Base-by-base conservation (phyloP, 345 rosid species). In the Aquilaria sinensis region DNA sequence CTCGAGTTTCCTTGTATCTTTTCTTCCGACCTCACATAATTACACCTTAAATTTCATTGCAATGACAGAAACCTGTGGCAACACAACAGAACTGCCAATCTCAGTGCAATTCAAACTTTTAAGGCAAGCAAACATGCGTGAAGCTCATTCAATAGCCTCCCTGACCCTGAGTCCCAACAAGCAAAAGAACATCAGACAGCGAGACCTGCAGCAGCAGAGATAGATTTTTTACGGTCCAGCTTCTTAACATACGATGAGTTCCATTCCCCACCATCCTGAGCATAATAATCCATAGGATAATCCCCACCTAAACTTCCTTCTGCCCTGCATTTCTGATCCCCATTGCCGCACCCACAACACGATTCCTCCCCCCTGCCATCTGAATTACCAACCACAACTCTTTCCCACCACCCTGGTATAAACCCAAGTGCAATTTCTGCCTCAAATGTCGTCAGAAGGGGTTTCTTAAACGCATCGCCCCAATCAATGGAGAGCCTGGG, bases 211-310 rank as follows among this genome's bases (percentile, higher is more conserved):
- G 65, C 61, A 52, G 70, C 52, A 62, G 80, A 65, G 2, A 55
- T 30, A 46, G 59, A 48, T 33, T 46, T 75, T 63, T 74, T 79
- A 47, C 86, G 88, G 43, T 75, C 70, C 10, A 68, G 12, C 78
- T 87, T 93, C 80, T 83, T 90, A 59, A 76, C 74, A 70, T 93
- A 85, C 10, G 94, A 80, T 1, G 98, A 93, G 75, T 90, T 90
- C 97, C 98, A 90, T 29, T 84, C 94, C 37, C 97, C 98, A 51
- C 98, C 98, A 60, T 93, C 89, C 72, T 90, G 92, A 12, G 97
- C 96, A 75, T 86, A 90, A 63, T 93, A 93, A 78, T 93, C 97
- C 98, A 93, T 90, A 1, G 97, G 96, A 69, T 93, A 90, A 61
- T 86, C 92, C 37, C 88, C 90, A 31, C 53, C 72, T 10, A 68